Evolutionary conservation across 768 basidiomycete genomes (phyloP), one percentile per base, ranked within the genome.

Genomic region (Pleurotus ostreatus): DNA sequence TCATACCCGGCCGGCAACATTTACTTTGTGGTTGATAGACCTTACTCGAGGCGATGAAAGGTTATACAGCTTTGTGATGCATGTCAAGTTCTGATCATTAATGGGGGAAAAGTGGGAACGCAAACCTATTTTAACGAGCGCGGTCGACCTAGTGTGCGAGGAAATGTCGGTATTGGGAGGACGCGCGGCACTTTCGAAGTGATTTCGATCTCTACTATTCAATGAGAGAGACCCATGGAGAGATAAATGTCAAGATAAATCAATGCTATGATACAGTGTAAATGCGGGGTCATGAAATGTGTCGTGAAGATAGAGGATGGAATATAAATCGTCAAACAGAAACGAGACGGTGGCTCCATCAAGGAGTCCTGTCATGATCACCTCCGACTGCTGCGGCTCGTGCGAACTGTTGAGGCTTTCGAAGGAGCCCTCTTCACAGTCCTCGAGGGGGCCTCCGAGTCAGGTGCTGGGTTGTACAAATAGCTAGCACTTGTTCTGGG

Each of bases 211-310:
- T 34, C 30, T 11, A 34, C 11, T 11, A 30, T 30, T 34, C 30
- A 34, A 34, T 34, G 30, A 34, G 30, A 11, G 30, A 34, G 30
- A 34, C 30, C 30, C 30, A 11, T 34, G 30, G 9, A 34, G 41
- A 22, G 41, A 44, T 44, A 22, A 44, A 44, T 44, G 16, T n/a
- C 41, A 22, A 44, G 41, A 34, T 26, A n/a, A 49, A n/a, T 30
- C 48, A 34, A 23, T 26, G 48, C 20, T 53, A 53, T 53, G 51
- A 53, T 53, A 53, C 51, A 53, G 18, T 53, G 39, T 39, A 53
- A 22, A 53, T 53, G 51, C n/a, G 22, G 2, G n/a, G 37, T 25
- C 39, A 53, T 53, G 39, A 53, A 41, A 53, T 49, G 48, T 0
- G 51, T 53, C 18, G 15, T 18, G 46, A 47, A 6, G 46, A 47